phyloP scores from a whole-genome alignment of 306 rosid genomes.

The Fagus sylvatica region DNA sequence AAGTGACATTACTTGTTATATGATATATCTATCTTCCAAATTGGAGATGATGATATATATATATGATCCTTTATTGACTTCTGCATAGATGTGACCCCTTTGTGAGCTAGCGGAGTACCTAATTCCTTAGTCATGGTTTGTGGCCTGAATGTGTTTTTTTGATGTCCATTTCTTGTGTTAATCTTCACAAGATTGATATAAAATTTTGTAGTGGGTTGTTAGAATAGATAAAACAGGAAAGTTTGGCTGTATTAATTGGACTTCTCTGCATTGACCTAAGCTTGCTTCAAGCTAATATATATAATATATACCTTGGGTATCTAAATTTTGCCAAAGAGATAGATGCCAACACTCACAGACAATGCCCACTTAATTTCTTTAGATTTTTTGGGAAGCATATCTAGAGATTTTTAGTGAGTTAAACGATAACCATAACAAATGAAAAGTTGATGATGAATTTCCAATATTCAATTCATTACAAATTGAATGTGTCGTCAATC shows the following conservation, averaged over 20 bases:
- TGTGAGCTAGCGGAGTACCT: background rate
- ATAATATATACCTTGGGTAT: too few species aligned
- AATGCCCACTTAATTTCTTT: too few species aligned
- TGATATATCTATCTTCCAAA: background rate
- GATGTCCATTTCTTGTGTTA: background rate
- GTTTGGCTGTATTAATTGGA: background rate
- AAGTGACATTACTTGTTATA: background rate
- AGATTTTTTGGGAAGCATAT: too few species aligned
- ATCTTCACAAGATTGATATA: background rate
- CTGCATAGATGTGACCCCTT: background rate
- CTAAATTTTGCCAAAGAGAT: too few species aligned
- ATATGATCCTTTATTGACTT: background rate
- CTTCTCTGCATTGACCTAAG: background rate
- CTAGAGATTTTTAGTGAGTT: too few species aligned
- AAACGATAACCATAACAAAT: too few species aligned
- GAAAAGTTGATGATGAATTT: too few species aligned
- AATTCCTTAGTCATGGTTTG: background rate
- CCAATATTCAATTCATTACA: too few species aligned
- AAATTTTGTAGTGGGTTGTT: background rate
- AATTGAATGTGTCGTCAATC: too few species aligned
- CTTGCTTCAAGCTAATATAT: background rate
- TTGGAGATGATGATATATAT: background rate
- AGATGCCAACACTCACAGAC: too few species aligned
- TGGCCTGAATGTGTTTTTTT: background rate
- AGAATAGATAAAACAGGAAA: background rate